These are phyloP conservation scores for Malus hybrid DNA, from an alignment of 331 rosid species.

Conservation along the genomic window DNA sequence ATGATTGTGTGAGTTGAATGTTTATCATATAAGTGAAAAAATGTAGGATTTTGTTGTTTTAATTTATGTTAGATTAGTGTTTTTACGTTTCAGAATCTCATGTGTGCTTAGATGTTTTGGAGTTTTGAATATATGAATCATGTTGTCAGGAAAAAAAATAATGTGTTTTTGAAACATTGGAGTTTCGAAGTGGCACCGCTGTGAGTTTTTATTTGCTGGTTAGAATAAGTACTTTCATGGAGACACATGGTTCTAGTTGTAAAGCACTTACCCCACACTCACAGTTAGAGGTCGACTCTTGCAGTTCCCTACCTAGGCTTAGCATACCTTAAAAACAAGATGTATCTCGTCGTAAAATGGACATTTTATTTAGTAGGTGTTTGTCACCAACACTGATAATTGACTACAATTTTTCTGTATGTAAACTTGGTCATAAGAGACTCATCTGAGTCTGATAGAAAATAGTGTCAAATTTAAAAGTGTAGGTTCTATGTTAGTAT, in stretches of 20 bases:
- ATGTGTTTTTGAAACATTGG: neutral
- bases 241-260: neutral
- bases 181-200: neutral
- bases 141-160: neutral
- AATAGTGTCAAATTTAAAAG: neutral
- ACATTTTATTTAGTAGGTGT: neutral
- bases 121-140: neutral
- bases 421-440: neutral
- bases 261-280: neutral
- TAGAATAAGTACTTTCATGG: neutral
- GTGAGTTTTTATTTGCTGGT: neutral
- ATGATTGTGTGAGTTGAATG: slow-evolving; percentile 7
- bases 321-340: neutral
- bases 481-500: neutral
- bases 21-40: neutral
- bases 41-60: neutral
- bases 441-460: neutral
- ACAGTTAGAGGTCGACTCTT: neutral
- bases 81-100: neutral
- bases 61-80: neutral
- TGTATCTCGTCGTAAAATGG: neutral
- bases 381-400: neutral
- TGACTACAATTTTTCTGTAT: neutral
- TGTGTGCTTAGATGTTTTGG: neutral
- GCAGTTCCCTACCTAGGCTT: neutral